Percentiles rank a stretch among this genome's conserved stretches.
Evolutionary conservation across 1,139 yeast species (phyloP).

Genomic region (Candida pseudocylindracea): DNA sequence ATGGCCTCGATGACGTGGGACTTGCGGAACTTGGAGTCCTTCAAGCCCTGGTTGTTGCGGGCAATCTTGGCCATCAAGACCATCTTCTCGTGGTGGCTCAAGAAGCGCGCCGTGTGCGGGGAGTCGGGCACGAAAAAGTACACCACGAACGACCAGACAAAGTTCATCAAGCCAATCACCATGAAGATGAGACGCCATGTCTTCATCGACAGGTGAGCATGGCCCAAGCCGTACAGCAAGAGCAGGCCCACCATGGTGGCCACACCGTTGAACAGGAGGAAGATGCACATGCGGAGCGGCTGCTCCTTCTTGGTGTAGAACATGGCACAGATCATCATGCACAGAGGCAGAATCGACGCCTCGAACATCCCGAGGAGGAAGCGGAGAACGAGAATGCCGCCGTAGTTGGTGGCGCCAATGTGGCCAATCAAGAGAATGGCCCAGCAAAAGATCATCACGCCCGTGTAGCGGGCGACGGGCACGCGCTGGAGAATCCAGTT

Average conservation of each 20-base stretch:
- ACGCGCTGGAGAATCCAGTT: slow-evolving; percentile 24
- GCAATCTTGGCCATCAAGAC: slow-evolving; percentile 8
- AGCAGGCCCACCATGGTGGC: slow-evolving; percentile 13
- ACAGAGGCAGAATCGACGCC: slow-evolving; percentile 13
- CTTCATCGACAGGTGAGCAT: slow-evolving; percentile 7
- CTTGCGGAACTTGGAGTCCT: slow-evolving; percentile 6
- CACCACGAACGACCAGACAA: slow-evolving; percentile 8
- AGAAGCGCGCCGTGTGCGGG: slow-evolving; percentile 2
- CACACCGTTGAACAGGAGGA: slow-evolving; percentile 10
- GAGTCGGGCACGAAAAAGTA: slow-evolving; percentile 4
- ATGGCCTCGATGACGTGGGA: slow-evolving; percentile 8
- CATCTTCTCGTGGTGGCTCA: slow-evolving; percentile 1
- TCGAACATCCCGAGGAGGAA: slow-evolving; percentile 18
- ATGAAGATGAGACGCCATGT: slow-evolving; percentile 26
- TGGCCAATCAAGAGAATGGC: slow-evolving; percentile 25
- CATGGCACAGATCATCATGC: slow-evolving; percentile 7
- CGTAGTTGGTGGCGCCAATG: slow-evolving; percentile 19
- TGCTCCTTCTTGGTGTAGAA: slow-evolving; percentile 10
- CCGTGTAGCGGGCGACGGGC: slow-evolving; percentile 30
- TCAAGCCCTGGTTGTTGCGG: slow-evolving; percentile 9
- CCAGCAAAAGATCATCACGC: slow-evolving; percentile 23
- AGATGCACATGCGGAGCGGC: slow-evolving; percentile 12
- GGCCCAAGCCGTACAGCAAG: slow-evolving; percentile 13
- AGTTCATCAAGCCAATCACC: slow-evolving; percentile 20
- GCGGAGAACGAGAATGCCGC: slow-evolving; percentile 24